phyloP scores from a whole-genome alignment of 1,284 basidiomycete species.

The Mrakiaceae sp. region DNA sequence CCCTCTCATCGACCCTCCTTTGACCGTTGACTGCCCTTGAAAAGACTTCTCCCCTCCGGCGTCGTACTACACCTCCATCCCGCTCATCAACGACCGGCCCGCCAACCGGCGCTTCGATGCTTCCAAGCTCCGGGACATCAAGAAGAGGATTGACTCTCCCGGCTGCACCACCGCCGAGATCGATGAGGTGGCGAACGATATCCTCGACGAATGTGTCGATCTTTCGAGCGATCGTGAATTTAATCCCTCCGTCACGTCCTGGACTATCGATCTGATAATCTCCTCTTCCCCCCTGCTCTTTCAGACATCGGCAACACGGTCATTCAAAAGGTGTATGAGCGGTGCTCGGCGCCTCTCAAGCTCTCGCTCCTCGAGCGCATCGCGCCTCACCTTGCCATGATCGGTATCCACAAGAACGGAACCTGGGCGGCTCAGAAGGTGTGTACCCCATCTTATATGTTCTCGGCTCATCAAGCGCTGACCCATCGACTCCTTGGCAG shows the following conservation, averaged over 20 bases:
- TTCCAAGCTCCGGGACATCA: constrained; percentile 82
- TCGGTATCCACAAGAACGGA: constrained; percentile 98
- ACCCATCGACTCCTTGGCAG: constrained; percentile 21
- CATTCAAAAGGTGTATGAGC: constrained; percentile 92
- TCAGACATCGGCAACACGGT: constrained; percentile 94
- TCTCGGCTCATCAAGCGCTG: constrained; percentile 4
- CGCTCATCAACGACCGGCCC: constrained; percentile 69
- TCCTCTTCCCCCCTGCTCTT: neutral
- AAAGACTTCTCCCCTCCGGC: constrained; percentile 72
- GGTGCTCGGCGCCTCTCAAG: constrained; percentile 63
- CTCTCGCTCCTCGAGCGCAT: constrained; percentile 87
- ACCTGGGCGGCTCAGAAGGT: constrained; percentile 96
- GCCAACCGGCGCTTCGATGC: constrained; percentile 77
- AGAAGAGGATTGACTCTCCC: constrained; percentile 76
- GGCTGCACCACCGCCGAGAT: constrained; percentile 75
- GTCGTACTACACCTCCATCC: constrained; percentile 89
- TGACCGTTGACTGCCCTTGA: neutral
- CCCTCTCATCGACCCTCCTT: neutral
- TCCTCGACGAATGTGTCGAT: constrained; percentile 56
- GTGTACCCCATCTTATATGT: neutral
- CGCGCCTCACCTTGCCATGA: constrained; percentile 87
- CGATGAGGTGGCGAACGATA: constrained; percentile 77
- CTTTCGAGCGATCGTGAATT: constrained; percentile 26
- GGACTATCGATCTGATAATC: neutral
- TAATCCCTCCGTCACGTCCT: neutral